Evolutionary conservation across 768 basidiomycete genomes (phyloP).

Genomic region (Calvatia gigantea): DNA sequence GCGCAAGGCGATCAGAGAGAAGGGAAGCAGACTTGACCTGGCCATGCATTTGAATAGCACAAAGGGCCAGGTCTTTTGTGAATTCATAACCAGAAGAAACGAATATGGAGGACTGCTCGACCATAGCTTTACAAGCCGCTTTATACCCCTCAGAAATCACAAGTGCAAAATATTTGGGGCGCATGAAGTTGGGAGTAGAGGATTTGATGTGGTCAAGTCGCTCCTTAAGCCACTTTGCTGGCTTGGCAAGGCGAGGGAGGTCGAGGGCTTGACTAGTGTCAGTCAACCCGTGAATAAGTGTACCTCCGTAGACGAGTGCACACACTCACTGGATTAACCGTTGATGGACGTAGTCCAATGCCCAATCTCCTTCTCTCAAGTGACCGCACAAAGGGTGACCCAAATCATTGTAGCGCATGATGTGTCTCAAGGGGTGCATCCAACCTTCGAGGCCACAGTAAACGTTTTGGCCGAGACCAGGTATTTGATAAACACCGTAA

Average conservation of each 20-base stretch:
- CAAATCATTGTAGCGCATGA: conserved; percentile 89
- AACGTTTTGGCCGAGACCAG: conserved; percentile 66
- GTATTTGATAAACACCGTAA: conserved; percentile 81
- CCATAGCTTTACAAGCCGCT: conserved; percentile 73
- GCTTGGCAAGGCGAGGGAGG: conserved; percentile 66
- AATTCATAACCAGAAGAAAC: conserved; percentile 81
- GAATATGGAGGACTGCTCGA: conserved; percentile 90
- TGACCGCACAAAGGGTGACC: conserved; percentile 91
- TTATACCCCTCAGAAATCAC: conserved; percentile 91
- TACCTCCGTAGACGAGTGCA: background rate
- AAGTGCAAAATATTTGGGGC: conserved; percentile 95
- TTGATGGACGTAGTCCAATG: conserved; percentile 79
- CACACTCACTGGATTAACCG: conserved; percentile 68
- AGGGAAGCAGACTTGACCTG: conserved; percentile 88
- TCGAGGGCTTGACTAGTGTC: conserved; percentile 49
- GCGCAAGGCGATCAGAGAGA: conserved; percentile 61
- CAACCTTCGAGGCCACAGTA: conserved; percentile 98
- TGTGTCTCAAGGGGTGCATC: conserved; percentile 84
- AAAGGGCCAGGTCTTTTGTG: conserved; percentile 86
- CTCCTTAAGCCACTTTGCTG: conserved; percentile 82
- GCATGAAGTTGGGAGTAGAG: conserved; percentile 78
- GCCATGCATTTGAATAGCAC: conserved; percentile 88
- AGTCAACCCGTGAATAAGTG: conserved; percentile 12
- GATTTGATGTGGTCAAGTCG: conserved; percentile 81
- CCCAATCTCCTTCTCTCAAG: conserved; percentile 86